Conservation (phyloP, 257 asterid species). For the Ligustrum vulgare region DNA sequence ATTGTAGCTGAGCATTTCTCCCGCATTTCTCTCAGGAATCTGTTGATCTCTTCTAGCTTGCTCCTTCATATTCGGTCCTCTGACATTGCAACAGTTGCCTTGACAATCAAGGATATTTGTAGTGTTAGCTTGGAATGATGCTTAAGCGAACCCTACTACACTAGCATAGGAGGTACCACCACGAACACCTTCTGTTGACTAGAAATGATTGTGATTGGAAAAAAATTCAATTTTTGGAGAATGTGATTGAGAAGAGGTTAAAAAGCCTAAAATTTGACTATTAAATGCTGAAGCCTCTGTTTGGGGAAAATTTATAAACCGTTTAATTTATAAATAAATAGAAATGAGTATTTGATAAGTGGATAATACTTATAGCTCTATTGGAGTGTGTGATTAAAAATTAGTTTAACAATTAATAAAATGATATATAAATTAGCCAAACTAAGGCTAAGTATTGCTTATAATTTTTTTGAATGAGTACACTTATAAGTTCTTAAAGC, state of each 20-base stretch:
- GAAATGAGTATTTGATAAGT: no score
- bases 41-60: neutral
- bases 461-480: neutral
- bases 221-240: no score
- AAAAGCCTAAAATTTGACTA: no score
- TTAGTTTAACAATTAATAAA: no score
- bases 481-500: neutral
- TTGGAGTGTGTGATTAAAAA: no score
- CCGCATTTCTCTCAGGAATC: no score
- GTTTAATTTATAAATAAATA: no score
- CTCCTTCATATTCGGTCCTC: neutral
- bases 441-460: neutral
- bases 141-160: neutral
- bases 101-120: neutral
- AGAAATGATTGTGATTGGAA: no score
- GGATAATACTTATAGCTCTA: no score
- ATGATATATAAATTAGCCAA: no score
- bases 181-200: neutral
- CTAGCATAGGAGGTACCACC: neutral
- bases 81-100: neutral
- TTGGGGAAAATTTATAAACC: no score
- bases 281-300: no score
- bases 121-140: neutral
- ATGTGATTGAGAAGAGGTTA: neutral
- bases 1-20: neutral